Evolutionary conservation across 176 grass and related monocot genomes (phyloP).

Genomic region (Alloteropsis semialata): DNA sequence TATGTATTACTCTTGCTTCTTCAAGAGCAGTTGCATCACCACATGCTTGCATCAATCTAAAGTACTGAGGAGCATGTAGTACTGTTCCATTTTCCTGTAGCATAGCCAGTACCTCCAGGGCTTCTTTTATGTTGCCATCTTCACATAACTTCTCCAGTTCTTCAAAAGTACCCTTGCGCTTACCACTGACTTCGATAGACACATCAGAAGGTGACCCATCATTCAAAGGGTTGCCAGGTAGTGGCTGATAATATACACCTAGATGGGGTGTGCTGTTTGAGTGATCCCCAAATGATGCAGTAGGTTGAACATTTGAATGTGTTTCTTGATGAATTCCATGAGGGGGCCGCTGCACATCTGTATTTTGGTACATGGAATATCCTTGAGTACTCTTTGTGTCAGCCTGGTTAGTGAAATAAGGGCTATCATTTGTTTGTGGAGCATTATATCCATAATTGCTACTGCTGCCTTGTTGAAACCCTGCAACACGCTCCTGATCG

Average conservation of each 20-base stretch:
- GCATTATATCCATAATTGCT: constrained; percentile 41
- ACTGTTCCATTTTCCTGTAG: constrained; percentile 47
- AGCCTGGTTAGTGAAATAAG: constrained; percentile 27
- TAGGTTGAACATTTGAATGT: constrained; percentile 14
- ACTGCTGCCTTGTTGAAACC: constrained; percentile 38
- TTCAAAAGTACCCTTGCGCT: constrained; percentile 64
- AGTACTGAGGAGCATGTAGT: constrained; percentile 46
- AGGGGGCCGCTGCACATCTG: constrained; percentile 25
- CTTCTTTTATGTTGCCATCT: constrained; percentile 80
- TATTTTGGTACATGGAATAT: constrained; percentile 27
- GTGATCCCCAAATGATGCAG: constrained; percentile 11
- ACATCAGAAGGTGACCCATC: constrained; percentile 26
- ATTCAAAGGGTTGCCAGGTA: not conserved
- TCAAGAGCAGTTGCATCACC: constrained; percentile 51
- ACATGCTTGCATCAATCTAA: constrained; percentile 74
- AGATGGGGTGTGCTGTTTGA: constrained; percentile 20
- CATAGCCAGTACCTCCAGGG: constrained; percentile 53
- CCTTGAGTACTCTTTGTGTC: constrained; percentile 18
- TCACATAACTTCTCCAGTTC: constrained; percentile 77
- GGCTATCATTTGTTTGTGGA: constrained; percentile 29
- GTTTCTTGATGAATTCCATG: constrained; percentile 42
- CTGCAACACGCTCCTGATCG: constrained; percentile 25
- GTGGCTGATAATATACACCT: constrained; percentile 21
- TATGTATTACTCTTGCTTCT: constrained; percentile 64
- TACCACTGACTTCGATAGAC: constrained; percentile 30